Evolutionary conservation across 306 rosid species (phyloP).

Genomic region (Clitoria ternatea): DNA sequence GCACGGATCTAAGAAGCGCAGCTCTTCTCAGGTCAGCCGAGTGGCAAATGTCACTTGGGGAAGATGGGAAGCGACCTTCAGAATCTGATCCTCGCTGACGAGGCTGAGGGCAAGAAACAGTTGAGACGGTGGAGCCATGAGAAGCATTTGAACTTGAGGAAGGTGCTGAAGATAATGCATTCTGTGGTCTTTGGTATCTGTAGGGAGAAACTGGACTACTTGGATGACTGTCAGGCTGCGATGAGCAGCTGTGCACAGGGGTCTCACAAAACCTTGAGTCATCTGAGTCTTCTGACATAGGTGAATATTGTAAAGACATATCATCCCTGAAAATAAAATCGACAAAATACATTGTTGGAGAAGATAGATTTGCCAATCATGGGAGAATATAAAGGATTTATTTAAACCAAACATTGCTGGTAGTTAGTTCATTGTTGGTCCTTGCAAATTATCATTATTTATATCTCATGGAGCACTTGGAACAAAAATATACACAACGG

Average conservation of each 20-base stretch:
- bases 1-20: conserved; percentile 90
- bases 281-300: conserved; percentile 96
- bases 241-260: conserved; percentile 44
- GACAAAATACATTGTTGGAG: not conserved
- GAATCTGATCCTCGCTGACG: conserved; percentile 95
- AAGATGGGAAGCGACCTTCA: conserved; percentile 94
- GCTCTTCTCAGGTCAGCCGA: conserved; percentile 97
- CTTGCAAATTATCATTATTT: not conserved
- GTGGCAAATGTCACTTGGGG: conserved; percentile 98
- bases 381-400: not conserved
- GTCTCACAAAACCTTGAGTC: conserved; percentile 74
- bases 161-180: conserved; percentile 38
- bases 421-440: not conserved
- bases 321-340: conserved; percentile 65
- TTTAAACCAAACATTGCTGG: conserved; percentile 5
- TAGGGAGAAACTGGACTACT: conserved; percentile 89
- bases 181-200: conserved; percentile 60
- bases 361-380: not conserved
- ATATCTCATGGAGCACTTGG: not conserved
- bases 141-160: conserved; percentile 52
- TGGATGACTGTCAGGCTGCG: conserved; percentile 67
- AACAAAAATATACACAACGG: not conserved
- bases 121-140: conserved; percentile 43
- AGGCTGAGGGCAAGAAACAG: conserved; percentile 52
- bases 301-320: conserved; percentile 74